phyloP scores from a whole-genome alignment of 768 basidiomycete genomes.

The Mycena amicta region DNA sequence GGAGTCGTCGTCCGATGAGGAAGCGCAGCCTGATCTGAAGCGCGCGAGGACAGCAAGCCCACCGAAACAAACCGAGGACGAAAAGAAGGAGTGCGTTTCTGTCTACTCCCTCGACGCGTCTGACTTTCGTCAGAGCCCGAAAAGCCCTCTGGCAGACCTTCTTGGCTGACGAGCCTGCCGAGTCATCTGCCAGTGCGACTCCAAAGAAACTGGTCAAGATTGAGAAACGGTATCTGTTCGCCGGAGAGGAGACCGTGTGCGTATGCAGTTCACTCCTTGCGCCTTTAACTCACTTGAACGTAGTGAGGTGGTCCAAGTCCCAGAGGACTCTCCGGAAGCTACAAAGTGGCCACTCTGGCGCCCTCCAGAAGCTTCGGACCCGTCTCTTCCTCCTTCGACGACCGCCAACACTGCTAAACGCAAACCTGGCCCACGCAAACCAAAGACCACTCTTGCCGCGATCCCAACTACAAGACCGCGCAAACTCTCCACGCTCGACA shows the following conservation, averaged over 20 bases:
- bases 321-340: slow-evolving; percentile 73
- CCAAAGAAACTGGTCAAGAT: slow-evolving; percentile 60
- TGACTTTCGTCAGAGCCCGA: slow-evolving; percentile 47
- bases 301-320: slow-evolving; percentile 77
- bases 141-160: slow-evolving; percentile 71
- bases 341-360: slow-evolving; percentile 70
- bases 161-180: slow-evolving; percentile 53
- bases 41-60: slow-evolving; percentile 33
- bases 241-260: slow-evolving; percentile 75
- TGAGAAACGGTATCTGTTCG: slow-evolving; percentile 70
- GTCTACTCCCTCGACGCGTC: slow-evolving; percentile 2
- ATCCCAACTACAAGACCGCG: slow-evolving; percentile 64
- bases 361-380: slow-evolving; percentile 5
- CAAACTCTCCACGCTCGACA: slow-evolving; percentile 82
- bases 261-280: slow-evolving; percentile 28
- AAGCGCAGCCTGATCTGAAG: slow-evolving; percentile 40
- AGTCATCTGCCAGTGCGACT: slow-evolving; percentile 21
- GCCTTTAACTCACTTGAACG: slow-evolving; percentile 14
- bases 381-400: slow-evolving; percentile 1
- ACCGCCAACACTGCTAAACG: slow-evolving; percentile 40
- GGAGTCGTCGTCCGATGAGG: slow-evolving; percentile 37
- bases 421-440: slow-evolving; percentile 63
- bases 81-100: slow-evolving; percentile 47
- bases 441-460: slow-evolving; percentile 57
- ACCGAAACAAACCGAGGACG: slow-evolving; percentile 35